These are phyloP conservation scores for Thozetella sp. DNA, from an alignment of 495 filamentous ascomycete genomes.

Conservation along the genomic window DNA sequence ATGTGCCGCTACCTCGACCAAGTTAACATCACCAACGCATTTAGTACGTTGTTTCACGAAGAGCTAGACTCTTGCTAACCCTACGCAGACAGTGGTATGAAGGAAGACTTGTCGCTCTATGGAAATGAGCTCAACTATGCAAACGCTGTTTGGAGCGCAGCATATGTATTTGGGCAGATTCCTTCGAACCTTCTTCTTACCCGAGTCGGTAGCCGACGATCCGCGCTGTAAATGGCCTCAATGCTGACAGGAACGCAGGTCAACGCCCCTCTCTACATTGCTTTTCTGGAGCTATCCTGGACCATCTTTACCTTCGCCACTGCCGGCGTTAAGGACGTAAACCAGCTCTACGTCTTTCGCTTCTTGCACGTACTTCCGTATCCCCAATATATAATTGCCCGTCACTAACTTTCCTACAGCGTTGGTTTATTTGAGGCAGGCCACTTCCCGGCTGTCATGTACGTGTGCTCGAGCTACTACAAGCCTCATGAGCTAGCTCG, in stretches of 20 bases:
- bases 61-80: slow-evolving; percentile 3
- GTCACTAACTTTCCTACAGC: slow-evolving; percentile 1
- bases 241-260: slow-evolving; percentile 31
- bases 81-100: slow-evolving; percentile 30
- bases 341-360: slow-evolving; percentile 34
- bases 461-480: slow-evolving; percentile 32
- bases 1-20: slow-evolving; percentile 54
- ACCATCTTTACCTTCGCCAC: slow-evolving; percentile 32
- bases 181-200: slow-evolving; percentile 33
- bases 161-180: slow-evolving; percentile 53
- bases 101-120: slow-evolving; percentile 30
- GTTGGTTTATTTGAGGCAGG: slow-evolving; percentile 16
- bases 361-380: slow-evolving; percentile 39
- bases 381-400: neutral
- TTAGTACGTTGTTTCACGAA: no score
- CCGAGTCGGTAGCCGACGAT: slow-evolving; percentile 8
- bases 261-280: slow-evolving; percentile 37
- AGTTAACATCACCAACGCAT: slow-evolving; percentile 37
- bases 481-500: slow-evolving; percentile 31
- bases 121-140: slow-evolving; percentile 33
- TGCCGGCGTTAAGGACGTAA: slow-evolving; percentile 20
- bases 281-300: slow-evolving; percentile 38
- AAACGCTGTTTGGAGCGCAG: slow-evolving; percentile 9
- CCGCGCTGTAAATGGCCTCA: slow-evolving; percentile 30
- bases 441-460: slow-evolving; percentile 32